These are phyloP conservation scores for Trapa incisa DNA, from an alignment of 345 rosid species.

Conservation along the genomic window DNA sequence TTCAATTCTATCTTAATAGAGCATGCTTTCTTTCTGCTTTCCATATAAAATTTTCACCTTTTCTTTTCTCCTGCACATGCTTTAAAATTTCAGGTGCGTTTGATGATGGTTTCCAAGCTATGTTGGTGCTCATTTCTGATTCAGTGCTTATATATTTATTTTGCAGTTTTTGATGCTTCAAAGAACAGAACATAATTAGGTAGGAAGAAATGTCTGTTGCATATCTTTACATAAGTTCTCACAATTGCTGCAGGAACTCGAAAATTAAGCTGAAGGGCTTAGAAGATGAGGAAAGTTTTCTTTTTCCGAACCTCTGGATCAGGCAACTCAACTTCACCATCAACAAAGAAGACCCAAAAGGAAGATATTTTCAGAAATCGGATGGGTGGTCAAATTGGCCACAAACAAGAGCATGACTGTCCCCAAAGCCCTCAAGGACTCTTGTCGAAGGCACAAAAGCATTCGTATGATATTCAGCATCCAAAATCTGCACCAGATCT, in stretches of 20 bases:
- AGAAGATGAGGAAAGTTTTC: constrained; percentile 76
- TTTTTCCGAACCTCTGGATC: constrained; percentile 52
- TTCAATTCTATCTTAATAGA: neutral
- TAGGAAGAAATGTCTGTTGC: neutral
- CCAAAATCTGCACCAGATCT: constrained; percentile 30
- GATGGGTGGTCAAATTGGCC: constrained; percentile 20
- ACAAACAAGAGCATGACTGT: constrained; percentile 18
- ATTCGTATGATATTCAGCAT: constrained; percentile 31
- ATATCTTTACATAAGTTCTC: neutral
- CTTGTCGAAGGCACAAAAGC: constrained; percentile 41
- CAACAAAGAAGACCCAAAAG: constrained; percentile 32
- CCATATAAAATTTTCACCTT: neutral
- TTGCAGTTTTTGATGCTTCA: neutral
- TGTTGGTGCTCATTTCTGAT: neutral
- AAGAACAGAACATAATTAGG: neutral
- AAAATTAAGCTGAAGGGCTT: neutral
- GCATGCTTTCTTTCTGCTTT: neutral
- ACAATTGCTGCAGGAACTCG: neutral
- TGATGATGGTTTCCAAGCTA: constrained; percentile 3
- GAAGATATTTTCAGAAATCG: constrained; percentile 23
- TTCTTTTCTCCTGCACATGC: neutral
- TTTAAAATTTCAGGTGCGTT: constrained; percentile 6
- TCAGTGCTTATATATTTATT: constrained; percentile 1
- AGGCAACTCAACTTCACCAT: constrained; percentile 30
- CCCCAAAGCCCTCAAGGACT: constrained; percentile 25